Evolutionary conservation across 1,139 yeast species (phyloP), one percentile per base, ranked within the genome.

Genomic region (Hanseniaspora sp.): DNA sequence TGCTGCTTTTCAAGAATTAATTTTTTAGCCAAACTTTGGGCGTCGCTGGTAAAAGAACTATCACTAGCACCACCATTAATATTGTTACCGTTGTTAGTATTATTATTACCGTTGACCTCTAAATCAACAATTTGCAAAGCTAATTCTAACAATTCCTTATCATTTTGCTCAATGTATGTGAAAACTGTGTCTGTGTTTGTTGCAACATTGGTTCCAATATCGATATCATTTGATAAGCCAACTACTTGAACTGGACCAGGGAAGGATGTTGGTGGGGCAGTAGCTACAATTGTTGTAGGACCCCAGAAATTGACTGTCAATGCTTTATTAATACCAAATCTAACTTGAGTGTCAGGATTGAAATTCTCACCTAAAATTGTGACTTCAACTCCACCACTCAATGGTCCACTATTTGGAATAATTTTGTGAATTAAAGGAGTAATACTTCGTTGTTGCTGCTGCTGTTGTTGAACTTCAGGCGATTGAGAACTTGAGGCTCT

Each of bases 251-350:
- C 98, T 60, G 92, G 96, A 0, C 97, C 97, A 0, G 96, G 83
- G 55, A 76, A 79, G 5, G 83, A 69, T 0, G 96, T 86, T 2
- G 97, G 96, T 4, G 98, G 98, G 52, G 90, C 72, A 62, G 86
- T 90, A 0, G 96, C 87, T 2, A 92, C 95, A 57, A 92, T 84
- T 0, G 98, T 92, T 4, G 94, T 79, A 46, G 86, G 95, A 48
- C 95, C 86, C 97, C 97, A 92, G 67, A 95, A 88, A 65, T 88
- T 96, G 1, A 96, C 87, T 1, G 95, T 86, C 52, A 86, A 72
- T 0, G 96, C 94, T 58, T 77, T 74, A 64, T 81, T 82, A 7
- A 85, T 79, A 47, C 98, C 98, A 69, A 92, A 92, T 66, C 84
- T 83, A 23, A 90, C 95, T 39, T 75, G 72, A 58, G 88, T 73